Percentiles rank a stretch among this genome's conserved stretches.
Evolutionary conservation across 192 early-diverging fungal species (phyloP).

Genomic region (Chytriomyces hyalinus): DNA sequence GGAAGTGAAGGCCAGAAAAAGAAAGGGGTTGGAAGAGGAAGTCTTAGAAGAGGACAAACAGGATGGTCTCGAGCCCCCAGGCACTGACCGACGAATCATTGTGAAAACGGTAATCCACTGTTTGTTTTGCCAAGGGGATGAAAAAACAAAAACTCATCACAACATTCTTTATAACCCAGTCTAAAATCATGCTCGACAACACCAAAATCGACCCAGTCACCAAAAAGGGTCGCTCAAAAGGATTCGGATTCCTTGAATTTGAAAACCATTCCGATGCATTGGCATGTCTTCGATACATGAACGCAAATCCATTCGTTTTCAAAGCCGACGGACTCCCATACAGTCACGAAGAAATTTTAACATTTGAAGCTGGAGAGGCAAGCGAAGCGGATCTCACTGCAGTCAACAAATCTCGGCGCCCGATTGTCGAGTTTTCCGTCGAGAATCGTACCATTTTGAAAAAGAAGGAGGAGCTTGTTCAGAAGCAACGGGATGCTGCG

Average conservation of each 20-base stretch:
- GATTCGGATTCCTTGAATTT: constrained; percentile 95
- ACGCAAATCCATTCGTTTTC: constrained; percentile 64
- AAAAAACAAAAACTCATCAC: constrained; percentile 8
- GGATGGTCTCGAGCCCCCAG: constrained; percentile 53
- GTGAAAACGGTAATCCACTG: constrained; percentile 56
- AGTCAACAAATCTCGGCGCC: constrained; percentile 53
- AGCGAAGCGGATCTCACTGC: constrained; percentile 13
- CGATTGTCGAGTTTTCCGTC: constrained; percentile 90
- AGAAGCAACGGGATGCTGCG: constrained; percentile 32
- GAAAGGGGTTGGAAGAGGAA: constrained; percentile 54
- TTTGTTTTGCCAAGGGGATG: not conserved
- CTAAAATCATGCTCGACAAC: constrained; percentile 80
- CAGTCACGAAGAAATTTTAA: constrained; percentile 28
- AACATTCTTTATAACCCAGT: constrained; percentile 56
- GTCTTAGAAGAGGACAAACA: constrained; percentile 77
- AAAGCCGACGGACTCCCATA: constrained; percentile 35
- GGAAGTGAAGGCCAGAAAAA: constrained; percentile 45
- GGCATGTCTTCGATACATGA: constrained; percentile 89
- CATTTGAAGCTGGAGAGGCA: constrained; percentile 9
- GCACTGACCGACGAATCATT: constrained; percentile 40
- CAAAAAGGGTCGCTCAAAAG: constrained; percentile 73
- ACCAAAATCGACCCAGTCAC: constrained; percentile 79
- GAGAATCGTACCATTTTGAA: constrained; percentile 85
- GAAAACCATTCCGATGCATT: constrained; percentile 85
- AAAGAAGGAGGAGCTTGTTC: constrained; percentile 50